phyloP scores from a whole-genome alignment of 208 protist genomes.

The Leishmania guyanensis region DNA sequence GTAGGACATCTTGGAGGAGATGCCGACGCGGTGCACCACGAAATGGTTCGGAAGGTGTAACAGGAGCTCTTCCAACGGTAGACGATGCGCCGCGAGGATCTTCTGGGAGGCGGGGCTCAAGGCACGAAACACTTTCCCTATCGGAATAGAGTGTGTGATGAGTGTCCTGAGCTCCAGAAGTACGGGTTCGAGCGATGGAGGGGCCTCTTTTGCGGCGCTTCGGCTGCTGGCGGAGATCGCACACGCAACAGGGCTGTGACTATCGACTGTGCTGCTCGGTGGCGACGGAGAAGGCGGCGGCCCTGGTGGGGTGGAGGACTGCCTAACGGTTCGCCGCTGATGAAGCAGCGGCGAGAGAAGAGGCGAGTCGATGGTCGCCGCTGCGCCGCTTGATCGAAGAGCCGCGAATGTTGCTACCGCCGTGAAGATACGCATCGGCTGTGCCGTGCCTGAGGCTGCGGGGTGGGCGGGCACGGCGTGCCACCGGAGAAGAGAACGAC shows the following conservation, averaged over 20 bases:
- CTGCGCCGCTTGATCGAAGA: neutral
- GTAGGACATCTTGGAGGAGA: neutral
- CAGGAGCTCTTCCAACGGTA: conserved; percentile 65
- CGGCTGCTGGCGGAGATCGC: neutral
- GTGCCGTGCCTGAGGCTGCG: neutral
- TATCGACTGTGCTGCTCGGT: neutral
- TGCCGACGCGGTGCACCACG: conserved; percentile 24
- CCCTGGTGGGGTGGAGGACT: neutral
- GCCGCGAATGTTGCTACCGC: neutral
- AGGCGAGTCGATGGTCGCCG: neutral
- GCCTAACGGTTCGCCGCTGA: conserved; percentile 2
- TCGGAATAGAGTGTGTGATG: conserved; percentile 29
- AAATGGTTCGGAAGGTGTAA: conserved; percentile 61
- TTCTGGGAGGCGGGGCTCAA: conserved; percentile 41
- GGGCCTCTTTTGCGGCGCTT: neutral
- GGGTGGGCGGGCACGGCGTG: neutral
- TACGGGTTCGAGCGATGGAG: conserved; percentile 26
- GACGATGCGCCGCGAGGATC: conserved; percentile 38
- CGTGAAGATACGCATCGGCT: neutral
- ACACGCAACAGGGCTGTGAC: neutral
- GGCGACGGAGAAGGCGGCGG: neutral
- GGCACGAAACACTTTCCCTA: conserved; percentile 48
- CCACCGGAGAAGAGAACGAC: neutral
- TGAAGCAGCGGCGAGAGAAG: conserved; percentile 2
- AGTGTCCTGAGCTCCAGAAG: conserved; percentile 19